These are phyloP conservation scores for Aspergillus quadrilineatus DNA, from an alignment of 2,329 filamentous ascomycete genomes.

Conservation along the genomic window DNA sequence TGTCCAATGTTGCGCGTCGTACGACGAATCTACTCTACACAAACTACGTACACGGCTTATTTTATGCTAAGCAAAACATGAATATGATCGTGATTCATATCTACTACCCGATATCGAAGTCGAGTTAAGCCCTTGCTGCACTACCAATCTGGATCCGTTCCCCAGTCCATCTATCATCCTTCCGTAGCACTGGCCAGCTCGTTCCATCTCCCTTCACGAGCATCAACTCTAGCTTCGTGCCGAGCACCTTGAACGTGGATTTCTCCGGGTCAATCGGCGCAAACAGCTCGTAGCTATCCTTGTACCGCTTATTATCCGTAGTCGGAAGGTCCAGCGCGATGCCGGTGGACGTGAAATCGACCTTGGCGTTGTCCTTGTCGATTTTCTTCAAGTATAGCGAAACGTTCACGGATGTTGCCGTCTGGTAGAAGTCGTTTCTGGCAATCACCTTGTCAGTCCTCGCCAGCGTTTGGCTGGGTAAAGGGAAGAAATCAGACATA, in stretches of 20 bases:
- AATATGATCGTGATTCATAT: slow-evolving; percentile 1
- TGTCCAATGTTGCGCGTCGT: too few species aligned
- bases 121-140: slow-evolving; percentile 61
- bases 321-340: slow-evolving; percentile 83
- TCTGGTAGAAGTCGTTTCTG: slow-evolving; percentile 94
- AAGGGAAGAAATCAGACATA: slow-evolving; percentile 41
- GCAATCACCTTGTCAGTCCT: slow-evolving; percentile 1
- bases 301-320: slow-evolving; percentile 79
- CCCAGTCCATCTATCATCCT: slow-evolving; percentile 68
- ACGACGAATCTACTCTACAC: too few species aligned
- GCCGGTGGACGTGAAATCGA: slow-evolving; percentile 64
- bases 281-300: slow-evolving; percentile 70
- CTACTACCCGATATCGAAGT: slow-evolving; percentile 13
- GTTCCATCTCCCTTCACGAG: slow-evolving; percentile 70
- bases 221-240: slow-evolving; percentile 82
- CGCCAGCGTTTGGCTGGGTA: neutral
- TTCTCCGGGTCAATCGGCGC: slow-evolving; percentile 72
- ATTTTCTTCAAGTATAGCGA: slow-evolving; percentile 98
- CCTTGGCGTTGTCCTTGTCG: slow-evolving; percentile 71
- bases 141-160: slow-evolving; percentile 89
- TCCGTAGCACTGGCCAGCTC: slow-evolving; percentile 82
- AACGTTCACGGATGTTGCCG: slow-evolving; percentile 76
- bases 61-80: neutral
- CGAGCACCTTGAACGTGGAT: slow-evolving; percentile 76
- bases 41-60: neutral